phyloP scores from a whole-genome alignment of 805 yeast species.

The Lipomyces starkeyi region DNA sequence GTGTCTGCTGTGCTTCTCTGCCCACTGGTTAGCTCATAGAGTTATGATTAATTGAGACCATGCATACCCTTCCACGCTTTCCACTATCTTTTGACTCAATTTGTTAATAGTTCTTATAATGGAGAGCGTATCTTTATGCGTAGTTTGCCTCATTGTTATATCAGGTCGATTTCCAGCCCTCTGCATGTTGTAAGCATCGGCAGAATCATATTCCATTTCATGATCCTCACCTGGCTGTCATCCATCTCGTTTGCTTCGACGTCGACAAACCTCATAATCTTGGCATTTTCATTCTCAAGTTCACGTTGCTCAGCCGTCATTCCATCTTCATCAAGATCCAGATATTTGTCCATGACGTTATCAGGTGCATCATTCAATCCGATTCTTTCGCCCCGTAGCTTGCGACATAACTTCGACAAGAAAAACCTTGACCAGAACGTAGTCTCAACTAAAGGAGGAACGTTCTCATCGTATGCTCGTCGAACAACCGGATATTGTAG shows the following conservation, averaged over 20 bases:
- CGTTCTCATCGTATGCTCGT: constrained; percentile 86
- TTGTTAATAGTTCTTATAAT: constrained; percentile 88
- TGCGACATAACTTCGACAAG: constrained; percentile 84
- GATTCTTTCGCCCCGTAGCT: constrained; percentile 86
- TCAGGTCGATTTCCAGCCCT: constrained; percentile 80
- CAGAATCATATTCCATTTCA: neutral
- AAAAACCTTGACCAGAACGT: constrained; percentile 97
- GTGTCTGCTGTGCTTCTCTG: constrained; percentile 37
- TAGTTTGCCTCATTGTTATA: constrained; percentile 77
- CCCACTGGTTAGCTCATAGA: constrained; percentile 9
- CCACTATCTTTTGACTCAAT: constrained; percentile 79
- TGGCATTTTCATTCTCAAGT: constrained; percentile 43
- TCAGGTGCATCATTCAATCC: constrained; percentile 81
- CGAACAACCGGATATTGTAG: constrained; percentile 91
- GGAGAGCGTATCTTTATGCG: constrained; percentile 70
- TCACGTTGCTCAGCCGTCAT: constrained; percentile 42
- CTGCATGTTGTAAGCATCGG: constrained; percentile 7
- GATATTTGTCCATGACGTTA: constrained; percentile 79
- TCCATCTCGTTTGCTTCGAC: constrained; percentile 81
- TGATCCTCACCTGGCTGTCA: constrained; percentile 31
- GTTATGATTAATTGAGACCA: constrained; percentile 44
- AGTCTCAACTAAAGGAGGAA: constrained; percentile 86
- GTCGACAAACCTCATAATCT: constrained; percentile 75
- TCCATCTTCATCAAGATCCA: constrained; percentile 69
- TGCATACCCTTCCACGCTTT: constrained; percentile 26